Evolutionary conservation across 2,329 filamentous ascomycete species (phyloP), one percentile per base, ranked within the genome.

Genomic region (Botryosphaeria dothidea): DNA sequence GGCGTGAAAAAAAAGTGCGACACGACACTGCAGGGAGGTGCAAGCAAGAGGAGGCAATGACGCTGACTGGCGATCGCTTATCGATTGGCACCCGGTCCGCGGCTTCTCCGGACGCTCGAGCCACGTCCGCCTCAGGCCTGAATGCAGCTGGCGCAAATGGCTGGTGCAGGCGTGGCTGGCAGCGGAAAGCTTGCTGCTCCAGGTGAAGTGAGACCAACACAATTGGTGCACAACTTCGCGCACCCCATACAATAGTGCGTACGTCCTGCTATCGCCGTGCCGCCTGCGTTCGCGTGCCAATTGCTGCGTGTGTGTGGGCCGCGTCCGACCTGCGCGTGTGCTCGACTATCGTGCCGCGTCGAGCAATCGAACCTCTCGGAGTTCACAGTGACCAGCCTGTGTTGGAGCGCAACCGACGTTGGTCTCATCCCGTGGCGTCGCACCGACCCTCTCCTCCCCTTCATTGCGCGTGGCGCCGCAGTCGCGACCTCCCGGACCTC

Each of bases 1-100:
- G 27, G 56, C 41, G 56, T 45, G 41, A 3, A 17, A 23, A 46
- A 46, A 60, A 60, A 60, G 56, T 60, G 56, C 56, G 41, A 21
- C 25, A 34, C 27, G 9, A 17, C 13, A n/a, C 25, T 46, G 56
- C 56, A 60, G 56, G 56, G 56, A 60, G 56, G 56, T 46, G 43
- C 38, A 60, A 36, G 27, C n/a, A 25, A 31, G 56, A 46, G 41
- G 27, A 31, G 43, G 41, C 56, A 25, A 60, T 60, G 56, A 60
- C 56, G 56, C 27, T 46, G 56, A 60, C 41, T 34, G 56, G 56
- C 41, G 25, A 23, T 19, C 49, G 46, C 27, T 34, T 46, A 60
- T 60, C 56, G 56, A 60, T 60, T 60, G 27, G 56, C 36, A 29
- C 54, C 36, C 54, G 54, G 54, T 23, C 54, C 54, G 54, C 54